Conservation (phyloP, 805 yeast genomes). For the Kregervanrija delftensis region DNA sequence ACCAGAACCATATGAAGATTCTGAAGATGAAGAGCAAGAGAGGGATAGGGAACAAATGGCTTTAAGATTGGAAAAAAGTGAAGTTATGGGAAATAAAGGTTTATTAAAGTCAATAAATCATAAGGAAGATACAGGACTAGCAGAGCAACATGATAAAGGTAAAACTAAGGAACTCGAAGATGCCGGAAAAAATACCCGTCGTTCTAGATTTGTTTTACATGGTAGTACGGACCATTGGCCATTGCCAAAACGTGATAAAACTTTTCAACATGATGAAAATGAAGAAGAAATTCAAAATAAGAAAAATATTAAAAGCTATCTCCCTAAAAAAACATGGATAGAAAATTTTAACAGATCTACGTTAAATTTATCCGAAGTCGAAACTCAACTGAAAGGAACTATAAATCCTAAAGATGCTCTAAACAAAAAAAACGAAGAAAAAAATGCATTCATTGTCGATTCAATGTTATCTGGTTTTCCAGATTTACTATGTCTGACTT, state of each 20-base stretch:
- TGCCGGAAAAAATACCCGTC: too few species aligned
- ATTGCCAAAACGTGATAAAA: too few species aligned
- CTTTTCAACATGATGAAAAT: too few species aligned
- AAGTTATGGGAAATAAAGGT: conserved; percentile 5
- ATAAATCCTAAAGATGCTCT: conserved; percentile 4
- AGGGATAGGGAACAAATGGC: conserved; percentile 1
- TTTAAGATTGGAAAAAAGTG: conserved; percentile 4
- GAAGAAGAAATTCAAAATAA: too few species aligned
- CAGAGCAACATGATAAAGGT: conserved; percentile 3
- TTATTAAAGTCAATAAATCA: neutral
- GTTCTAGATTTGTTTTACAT: too few species aligned
- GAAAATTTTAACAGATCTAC: too few species aligned
- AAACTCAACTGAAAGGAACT: neutral
- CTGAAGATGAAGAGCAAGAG: too few species aligned
- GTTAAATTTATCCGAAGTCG: too few species aligned
- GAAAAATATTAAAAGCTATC: too few species aligned
- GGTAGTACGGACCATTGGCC: too few species aligned
- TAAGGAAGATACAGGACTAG: conserved; percentile 5
- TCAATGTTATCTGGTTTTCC: conserved; percentile 64
- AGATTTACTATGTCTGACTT: conserved; percentile 65
- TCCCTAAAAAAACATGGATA: too few species aligned
- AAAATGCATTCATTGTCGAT: conserved; percentile 32
- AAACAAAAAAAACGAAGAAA: conserved; percentile 18
- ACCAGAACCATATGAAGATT: too few species aligned
- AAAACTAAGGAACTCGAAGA: conserved; percentile 3